phyloP scores from a whole-genome alignment of 345 rosid species.

The Fremontodendron californicum region DNA sequence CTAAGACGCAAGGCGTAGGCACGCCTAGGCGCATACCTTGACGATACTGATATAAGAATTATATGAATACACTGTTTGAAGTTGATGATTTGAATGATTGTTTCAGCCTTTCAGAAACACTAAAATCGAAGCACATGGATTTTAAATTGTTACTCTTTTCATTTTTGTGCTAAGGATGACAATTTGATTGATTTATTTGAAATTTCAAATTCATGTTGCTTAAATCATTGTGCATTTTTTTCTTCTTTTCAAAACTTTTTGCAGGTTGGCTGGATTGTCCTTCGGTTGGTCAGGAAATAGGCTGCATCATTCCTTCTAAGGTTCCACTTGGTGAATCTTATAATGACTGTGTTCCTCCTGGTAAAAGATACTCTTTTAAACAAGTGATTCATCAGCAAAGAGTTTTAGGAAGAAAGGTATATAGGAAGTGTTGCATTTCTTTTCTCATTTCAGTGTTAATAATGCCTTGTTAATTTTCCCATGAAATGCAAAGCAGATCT shows the following conservation, averaged over 20 bases:
- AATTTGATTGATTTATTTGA: neutral
- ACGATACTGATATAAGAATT: too few relatives aligned
- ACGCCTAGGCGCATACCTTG: too few relatives aligned
- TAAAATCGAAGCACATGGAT: neutral
- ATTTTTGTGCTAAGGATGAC: neutral
- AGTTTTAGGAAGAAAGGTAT: constrained; percentile 78
- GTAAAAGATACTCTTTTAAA: constrained; percentile 94
- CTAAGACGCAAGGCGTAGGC: too few relatives aligned
- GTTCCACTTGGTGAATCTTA: constrained; percentile 87
- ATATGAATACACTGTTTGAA: neutral
- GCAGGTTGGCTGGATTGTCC: constrained; percentile 99
- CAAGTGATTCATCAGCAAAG: constrained; percentile 78
- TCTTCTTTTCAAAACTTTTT: constrained; percentile 5
- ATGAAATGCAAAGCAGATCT: neutral
- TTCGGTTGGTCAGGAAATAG: constrained; percentile 65
- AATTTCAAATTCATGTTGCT: neutral
- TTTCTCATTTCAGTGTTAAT: neutral
- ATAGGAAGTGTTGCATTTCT: neutral
- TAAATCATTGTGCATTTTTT: neutral
- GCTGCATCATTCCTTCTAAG: constrained; percentile 79
- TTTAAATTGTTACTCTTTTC: neutral
- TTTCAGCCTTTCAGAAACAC: neutral
- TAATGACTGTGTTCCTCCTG: constrained; percentile 73
- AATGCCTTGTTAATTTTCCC: neutral
- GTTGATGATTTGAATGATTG: neutral